Evolutionary conservation across 768 basidiomycete species (phyloP).

Genomic region (Rhizopogon roseolus): DNA sequence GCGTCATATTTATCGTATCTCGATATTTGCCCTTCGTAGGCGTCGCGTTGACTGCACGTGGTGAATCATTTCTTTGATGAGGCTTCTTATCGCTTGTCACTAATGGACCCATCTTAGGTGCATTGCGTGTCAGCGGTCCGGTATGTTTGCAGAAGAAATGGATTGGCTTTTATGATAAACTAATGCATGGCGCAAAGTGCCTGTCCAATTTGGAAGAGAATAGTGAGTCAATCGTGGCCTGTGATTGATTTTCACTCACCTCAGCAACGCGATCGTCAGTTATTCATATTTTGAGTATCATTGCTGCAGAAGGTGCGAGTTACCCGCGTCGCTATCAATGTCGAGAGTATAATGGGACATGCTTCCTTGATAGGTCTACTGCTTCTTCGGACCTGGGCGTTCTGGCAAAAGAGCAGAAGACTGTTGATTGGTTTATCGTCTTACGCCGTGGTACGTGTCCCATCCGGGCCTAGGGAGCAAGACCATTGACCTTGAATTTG

Average conservation of each 20-base stretch:
- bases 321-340: neutral
- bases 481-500: neutral
- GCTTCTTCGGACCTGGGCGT: conserved; percentile 15
- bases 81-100: neutral
- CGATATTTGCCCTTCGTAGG: conserved; percentile 17
- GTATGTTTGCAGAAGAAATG: neutral
- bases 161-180: conserved; percentile 1
- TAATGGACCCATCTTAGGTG: neutral
- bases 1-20: conserved; percentile 11
- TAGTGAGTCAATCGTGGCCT: conserved; percentile 4
- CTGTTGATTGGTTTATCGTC: conserved; percentile 8
- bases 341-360: neutral
- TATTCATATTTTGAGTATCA: conserved; percentile 4
- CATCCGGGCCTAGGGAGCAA: neutral
- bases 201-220: neutral
- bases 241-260: neutral
- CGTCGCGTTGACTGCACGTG: conserved; percentile 5
- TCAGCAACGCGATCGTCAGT: neutral
- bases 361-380: conserved; percentile 9
- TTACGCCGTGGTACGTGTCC: conserved; percentile 6
- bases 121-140: conserved; percentile 3
- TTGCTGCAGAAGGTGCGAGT: conserved; percentile 4
- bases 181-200: neutral
- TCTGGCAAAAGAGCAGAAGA: conserved; percentile 10
- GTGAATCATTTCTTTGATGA: conserved; percentile 3